These are phyloP conservation scores for Penicillium sp. DNA, from an alignment of 2,329 filamentous ascomycete species.

Conservation along the genomic window DNA sequence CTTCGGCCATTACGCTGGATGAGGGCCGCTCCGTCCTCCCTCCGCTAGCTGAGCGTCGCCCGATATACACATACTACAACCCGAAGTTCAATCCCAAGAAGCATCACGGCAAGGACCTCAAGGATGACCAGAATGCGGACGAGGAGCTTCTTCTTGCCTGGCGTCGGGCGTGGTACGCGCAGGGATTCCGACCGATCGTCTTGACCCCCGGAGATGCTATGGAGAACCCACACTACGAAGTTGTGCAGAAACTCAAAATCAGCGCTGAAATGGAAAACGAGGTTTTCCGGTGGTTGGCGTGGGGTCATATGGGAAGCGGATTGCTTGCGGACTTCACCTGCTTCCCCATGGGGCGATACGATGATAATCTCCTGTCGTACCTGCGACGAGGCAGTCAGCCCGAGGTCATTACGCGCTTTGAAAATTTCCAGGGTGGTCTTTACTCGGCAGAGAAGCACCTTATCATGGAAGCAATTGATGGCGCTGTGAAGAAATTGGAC, in stretches of 20 bases:
- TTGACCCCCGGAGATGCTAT: conserved; percentile 73
- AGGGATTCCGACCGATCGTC: conserved; percentile 82
- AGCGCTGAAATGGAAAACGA: conserved; percentile 61
- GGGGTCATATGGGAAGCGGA: conserved; percentile 84
- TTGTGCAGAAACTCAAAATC: conserved; percentile 57
- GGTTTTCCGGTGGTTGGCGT: conserved; percentile 81
- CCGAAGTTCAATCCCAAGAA: conserved; percentile 42
- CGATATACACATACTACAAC: conserved; percentile 91
- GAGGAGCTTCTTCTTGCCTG: conserved; percentile 75
- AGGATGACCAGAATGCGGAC: conserved; percentile 64
- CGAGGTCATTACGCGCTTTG: conserved; percentile 63
- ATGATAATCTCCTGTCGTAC: conserved; percentile 66
- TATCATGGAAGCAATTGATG: conserved; percentile 59
- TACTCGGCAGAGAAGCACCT: conserved; percentile 64
- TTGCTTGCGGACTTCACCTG: conserved; percentile 73
- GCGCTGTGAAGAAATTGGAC: conserved; percentile 53
- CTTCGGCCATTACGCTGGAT: conserved; percentile 70
- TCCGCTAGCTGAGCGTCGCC: conserved; percentile 62
- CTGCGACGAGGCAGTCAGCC: conserved; percentile 72
- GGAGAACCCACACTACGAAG: conserved; percentile 71
- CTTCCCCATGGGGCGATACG: conserved; percentile 73
- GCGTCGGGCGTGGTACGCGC: conserved; percentile 91
- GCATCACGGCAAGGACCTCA: conserved; percentile 51
- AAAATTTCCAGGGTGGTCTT: conserved; percentile 64
- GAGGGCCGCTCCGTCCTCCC: conserved; percentile 80